These are phyloP conservation scores for Exophiala phaeomuriformis DNA, from an alignment of 2,329 filamentous ascomycete species.

Conservation along the genomic window DNA sequence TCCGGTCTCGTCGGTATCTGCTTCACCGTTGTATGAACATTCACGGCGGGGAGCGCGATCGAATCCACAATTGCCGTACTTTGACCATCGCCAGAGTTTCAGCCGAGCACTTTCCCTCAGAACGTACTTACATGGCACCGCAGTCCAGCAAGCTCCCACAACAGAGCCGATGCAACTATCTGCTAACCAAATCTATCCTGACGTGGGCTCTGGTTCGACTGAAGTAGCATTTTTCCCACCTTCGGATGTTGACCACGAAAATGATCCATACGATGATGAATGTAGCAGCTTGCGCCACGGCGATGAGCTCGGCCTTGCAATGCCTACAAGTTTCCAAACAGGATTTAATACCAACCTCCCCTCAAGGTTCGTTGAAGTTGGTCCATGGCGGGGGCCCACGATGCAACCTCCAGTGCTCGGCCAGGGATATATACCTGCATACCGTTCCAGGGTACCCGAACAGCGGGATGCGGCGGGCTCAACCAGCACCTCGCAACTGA, in stretches of 20 bases:
- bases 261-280: slow-evolving; percentile 18
- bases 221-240: slow-evolving; percentile 5
- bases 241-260: slow-evolving; percentile 7
- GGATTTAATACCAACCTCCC: slow-evolving; percentile 2
- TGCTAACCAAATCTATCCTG: background rate
- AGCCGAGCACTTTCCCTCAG: slow-evolving; percentile 16
- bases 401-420: background rate
- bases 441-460: slow-evolving; percentile 6
- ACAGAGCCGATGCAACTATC: background rate
- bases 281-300: slow-evolving; percentile 21
- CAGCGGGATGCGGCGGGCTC: background rate
- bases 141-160: background rate
- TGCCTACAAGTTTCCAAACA: slow-evolving; percentile 13
- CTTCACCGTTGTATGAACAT: slow-evolving; percentile 10
- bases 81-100: slow-evolving; percentile 14
- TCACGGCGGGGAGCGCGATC: background rate
- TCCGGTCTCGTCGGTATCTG: slow-evolving; percentile 13
- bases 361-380: slow-evolving; percentile 3
- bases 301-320: slow-evolving; percentile 17
- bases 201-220: background rate
- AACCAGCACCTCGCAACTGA: slow-evolving; percentile 4
- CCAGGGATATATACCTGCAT: slow-evolving; percentile 5
- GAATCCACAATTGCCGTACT: slow-evolving; percentile 8
- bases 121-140: background rate
- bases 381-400: background rate